Evolutionary conservation across 495 filamentous ascomycete genomes (phyloP).

Genomic region (Immersiella caudata): DNA sequence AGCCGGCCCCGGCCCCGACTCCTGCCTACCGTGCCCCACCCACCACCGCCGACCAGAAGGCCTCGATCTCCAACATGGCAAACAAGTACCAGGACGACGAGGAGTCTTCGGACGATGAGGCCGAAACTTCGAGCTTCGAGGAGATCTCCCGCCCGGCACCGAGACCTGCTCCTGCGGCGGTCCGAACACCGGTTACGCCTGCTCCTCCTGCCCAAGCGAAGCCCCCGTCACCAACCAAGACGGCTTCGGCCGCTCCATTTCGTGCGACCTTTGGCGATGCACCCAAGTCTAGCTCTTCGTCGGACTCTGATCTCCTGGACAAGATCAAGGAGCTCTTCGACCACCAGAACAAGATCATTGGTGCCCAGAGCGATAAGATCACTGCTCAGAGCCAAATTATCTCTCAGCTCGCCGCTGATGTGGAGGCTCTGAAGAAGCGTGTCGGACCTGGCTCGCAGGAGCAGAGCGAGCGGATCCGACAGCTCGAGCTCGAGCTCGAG

Average conservation of each 20-base stretch:
- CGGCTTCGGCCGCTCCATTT: conserved; percentile 31
- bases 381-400: conserved; percentile 61
- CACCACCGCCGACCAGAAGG: conserved; percentile 78
- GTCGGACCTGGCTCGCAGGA: conserved; percentile 58
- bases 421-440: conserved; percentile 70
- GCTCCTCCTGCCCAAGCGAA: conserved; percentile 39
- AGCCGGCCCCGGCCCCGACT: conserved; percentile 45
- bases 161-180: conserved; percentile 34
- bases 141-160: conserved; percentile 66
- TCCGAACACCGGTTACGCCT: conserved; percentile 33
- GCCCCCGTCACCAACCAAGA: conserved; percentile 41
- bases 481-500: conserved; percentile 70
- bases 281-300: conserved; percentile 26
- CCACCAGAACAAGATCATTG: conserved; percentile 64
- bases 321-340: conserved; percentile 69
- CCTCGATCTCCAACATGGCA: conserved; percentile 80
- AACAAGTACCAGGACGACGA: conserved; percentile 81
- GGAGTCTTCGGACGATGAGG: conserved; percentile 56
- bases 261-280: conserved; percentile 24
- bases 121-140: conserved; percentile 80
- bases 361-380: conserved; percentile 61
- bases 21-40: conserved; percentile 59
- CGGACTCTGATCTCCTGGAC: conserved; percentile 43
- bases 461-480: conserved; percentile 69
- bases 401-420: conserved; percentile 62